A percentile compares a stretch with the other conserved stretches of the same genome.
These are phyloP conservation scores for Apodospora peruviana DNA, from an alignment of 495 filamentous ascomycete species.

Conservation along the genomic window DNA sequence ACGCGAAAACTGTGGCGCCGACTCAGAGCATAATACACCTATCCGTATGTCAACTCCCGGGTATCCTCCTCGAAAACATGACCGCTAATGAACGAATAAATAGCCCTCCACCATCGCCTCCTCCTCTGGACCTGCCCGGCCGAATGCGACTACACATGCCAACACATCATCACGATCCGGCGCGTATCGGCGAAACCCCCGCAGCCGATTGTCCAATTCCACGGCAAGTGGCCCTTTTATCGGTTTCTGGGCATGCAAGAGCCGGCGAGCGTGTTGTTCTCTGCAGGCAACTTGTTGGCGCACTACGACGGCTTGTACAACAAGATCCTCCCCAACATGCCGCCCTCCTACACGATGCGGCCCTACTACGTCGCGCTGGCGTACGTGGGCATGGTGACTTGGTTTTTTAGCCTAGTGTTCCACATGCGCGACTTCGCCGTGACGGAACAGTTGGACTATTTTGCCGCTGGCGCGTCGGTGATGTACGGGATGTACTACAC, in stretches of 20 bases:
- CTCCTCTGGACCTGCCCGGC: constrained; percentile 76
- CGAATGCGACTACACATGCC: constrained; percentile 98
- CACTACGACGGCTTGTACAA: constrained; percentile 68
- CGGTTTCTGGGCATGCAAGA: constrained; percentile 91
- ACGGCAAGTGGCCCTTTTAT: constrained; percentile 99
- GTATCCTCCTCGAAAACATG: background rate
- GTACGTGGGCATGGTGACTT: constrained; percentile 75
- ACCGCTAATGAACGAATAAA: background rate
- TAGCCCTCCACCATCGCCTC: constrained; percentile 63
- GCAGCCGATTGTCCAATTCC: constrained; percentile 77
- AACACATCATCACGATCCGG: constrained; percentile 79
- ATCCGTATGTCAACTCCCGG: constrained; percentile 45
- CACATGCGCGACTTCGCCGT: constrained; percentile 78
- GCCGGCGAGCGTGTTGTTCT: constrained; percentile 89
- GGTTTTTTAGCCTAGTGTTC: constrained; percentile 85
- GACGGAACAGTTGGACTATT: constrained; percentile 95
- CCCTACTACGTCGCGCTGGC: constrained; percentile 76
- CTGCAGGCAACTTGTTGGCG: constrained; percentile 80
- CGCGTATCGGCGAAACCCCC: constrained; percentile 54
- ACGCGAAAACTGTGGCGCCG: constrained; percentile 66
- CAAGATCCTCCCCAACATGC: constrained; percentile 63
- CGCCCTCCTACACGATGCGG: constrained; percentile 65
- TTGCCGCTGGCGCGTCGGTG: constrained; percentile 85
- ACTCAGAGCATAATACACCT: constrained; percentile 28
- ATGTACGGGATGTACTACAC: constrained; percentile 87